These are phyloP conservation scores for Aspergillus aculeatus DNA, from an alignment of 2,329 filamentous ascomycete genomes.

Conservation along the genomic window DNA sequence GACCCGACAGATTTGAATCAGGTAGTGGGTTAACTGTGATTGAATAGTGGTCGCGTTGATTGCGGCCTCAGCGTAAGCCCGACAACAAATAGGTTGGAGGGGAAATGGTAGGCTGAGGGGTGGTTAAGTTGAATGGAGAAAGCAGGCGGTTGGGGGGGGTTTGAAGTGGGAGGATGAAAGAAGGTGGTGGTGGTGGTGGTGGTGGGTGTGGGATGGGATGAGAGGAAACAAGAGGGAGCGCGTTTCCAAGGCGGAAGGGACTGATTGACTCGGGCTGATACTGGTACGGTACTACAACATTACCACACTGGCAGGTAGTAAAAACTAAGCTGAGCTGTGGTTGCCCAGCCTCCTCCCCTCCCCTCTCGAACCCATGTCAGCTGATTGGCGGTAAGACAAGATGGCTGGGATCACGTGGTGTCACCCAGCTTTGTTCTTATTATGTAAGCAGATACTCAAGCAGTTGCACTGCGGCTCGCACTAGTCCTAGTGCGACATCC, in stretches of 20 bases:
- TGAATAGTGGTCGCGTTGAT: slow-evolving; percentile 2
- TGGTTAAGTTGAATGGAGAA: neutral
- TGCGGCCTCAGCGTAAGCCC: slow-evolving; percentile 8
- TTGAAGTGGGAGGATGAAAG: neutral
- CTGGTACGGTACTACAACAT: too few relatives aligned
- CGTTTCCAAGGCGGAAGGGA: neutral
- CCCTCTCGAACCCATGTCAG: neutral
- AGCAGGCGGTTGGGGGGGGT: neutral
- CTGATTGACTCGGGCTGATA: neutral
- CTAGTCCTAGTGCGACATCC: slow-evolving; percentile 15
- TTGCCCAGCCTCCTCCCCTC: slow-evolving; percentile 14
- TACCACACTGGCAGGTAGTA: too few relatives aligned
- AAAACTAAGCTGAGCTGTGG: neutral
- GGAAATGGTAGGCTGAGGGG: neutral
- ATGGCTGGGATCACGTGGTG: slow-evolving; percentile 34
- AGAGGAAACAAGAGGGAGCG: slow-evolving; percentile 1
- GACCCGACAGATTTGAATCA: neutral
- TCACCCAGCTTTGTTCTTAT: neutral
- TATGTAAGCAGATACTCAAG: slow-evolving; percentile 1
- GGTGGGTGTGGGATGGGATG: neutral
- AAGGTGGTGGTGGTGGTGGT: neutral
- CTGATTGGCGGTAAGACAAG: slow-evolving; percentile 13
- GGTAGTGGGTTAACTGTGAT: neutral
- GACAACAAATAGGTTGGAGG: slow-evolving; percentile 4
- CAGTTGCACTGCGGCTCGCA: neutral